phyloP scores from a whole-genome alignment of 805 yeast species.

The Saturnispora besseyi region DNA sequence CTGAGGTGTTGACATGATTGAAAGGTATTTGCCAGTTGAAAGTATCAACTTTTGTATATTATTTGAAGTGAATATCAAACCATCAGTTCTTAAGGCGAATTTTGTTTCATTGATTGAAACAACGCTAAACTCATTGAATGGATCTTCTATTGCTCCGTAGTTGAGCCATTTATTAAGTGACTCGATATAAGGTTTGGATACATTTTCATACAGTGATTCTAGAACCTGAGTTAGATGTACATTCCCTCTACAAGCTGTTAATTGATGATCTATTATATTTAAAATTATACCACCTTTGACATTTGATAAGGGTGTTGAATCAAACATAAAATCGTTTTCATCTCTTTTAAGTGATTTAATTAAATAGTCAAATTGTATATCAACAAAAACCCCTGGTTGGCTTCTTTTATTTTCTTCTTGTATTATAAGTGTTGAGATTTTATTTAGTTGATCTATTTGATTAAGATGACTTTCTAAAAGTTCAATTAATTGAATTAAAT shows the following conservation, averaged over 20 bases:
- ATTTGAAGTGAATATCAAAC: constrained; percentile 42
- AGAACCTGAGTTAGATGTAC: constrained; percentile 44
- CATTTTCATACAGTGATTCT: constrained; percentile 40
- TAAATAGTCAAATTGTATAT: constrained; percentile 25
- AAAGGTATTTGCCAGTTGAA: constrained; percentile 76
- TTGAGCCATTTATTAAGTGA: constrained; percentile 78
- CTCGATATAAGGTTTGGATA: constrained; percentile 52
- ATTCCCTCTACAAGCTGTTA: constrained; percentile 60
- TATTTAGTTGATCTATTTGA: constrained; percentile 1
- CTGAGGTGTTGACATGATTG: constrained; percentile 38
- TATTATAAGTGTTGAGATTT: constrained; percentile 21
- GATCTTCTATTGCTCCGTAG: constrained; percentile 67
- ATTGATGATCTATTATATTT: constrained; percentile 48
- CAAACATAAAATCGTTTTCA: constrained; percentile 35
- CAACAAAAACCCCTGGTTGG: constrained; percentile 22
- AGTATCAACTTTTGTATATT: constrained; percentile 56
- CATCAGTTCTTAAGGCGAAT: constrained; percentile 68
- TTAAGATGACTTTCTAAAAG: neutral
- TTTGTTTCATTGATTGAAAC: constrained; percentile 59
- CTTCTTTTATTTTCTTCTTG: constrained; percentile 35
- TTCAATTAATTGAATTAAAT: constrained; percentile 26
- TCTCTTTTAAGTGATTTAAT: constrained; percentile 33
- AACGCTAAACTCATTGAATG: constrained; percentile 76
- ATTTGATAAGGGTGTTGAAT: constrained; percentile 39
- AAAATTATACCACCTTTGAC: constrained; percentile 78